These are phyloP conservation scores for Mrakia hoshinonis DNA, from an alignment of 768 basidiomycete species.

Conservation along the genomic window DNA sequence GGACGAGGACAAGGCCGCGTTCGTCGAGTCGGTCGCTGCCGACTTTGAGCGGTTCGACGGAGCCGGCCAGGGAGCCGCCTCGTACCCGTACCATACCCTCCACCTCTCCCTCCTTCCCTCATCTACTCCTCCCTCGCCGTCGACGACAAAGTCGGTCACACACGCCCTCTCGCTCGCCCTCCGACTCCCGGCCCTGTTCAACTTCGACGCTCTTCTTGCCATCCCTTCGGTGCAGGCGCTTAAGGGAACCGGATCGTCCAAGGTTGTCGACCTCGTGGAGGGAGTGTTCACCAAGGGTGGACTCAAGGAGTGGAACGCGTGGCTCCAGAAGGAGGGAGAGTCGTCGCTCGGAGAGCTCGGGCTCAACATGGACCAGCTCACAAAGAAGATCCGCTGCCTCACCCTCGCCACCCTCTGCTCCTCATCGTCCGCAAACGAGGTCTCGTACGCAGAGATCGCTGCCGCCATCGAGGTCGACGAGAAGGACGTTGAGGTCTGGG, in stretches of 20 bases:
- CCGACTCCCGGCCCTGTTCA: conserved; percentile 48
- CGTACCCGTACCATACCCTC: conserved; percentile 56
- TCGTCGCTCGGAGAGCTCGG: conserved; percentile 50
- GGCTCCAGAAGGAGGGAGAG: conserved; percentile 49
- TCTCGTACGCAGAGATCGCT: conserved; percentile 63
- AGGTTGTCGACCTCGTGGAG: conserved; percentile 10
- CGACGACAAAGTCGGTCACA: background rate
- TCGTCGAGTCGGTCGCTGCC: conserved; percentile 18
- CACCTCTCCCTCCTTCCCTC: conserved; percentile 47
- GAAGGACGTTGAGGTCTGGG: conserved; percentile 72
- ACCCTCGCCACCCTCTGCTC: conserved; percentile 56
- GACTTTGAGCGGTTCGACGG: conserved; percentile 15
- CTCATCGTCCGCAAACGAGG: conserved; percentile 58
- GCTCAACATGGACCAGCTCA: conserved; percentile 53
- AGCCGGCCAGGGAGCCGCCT: conserved; percentile 44
- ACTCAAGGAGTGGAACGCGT: conserved; percentile 54
- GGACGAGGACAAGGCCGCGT: conserved; percentile 17
- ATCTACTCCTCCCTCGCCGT: conserved; percentile 43
- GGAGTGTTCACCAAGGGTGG: conserved; percentile 38
- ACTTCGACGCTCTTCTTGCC: conserved; percentile 72
- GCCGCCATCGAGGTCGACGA: conserved; percentile 56
- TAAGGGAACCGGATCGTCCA: conserved; percentile 13
- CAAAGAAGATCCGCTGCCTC: conserved; percentile 70
- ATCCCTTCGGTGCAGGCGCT: conserved; percentile 45
- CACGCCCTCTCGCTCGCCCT: conserved; percentile 10